Base-by-base conservation (phyloP, 176 grass and related monocot genomes). In the Elaeis guineensis region DNA sequence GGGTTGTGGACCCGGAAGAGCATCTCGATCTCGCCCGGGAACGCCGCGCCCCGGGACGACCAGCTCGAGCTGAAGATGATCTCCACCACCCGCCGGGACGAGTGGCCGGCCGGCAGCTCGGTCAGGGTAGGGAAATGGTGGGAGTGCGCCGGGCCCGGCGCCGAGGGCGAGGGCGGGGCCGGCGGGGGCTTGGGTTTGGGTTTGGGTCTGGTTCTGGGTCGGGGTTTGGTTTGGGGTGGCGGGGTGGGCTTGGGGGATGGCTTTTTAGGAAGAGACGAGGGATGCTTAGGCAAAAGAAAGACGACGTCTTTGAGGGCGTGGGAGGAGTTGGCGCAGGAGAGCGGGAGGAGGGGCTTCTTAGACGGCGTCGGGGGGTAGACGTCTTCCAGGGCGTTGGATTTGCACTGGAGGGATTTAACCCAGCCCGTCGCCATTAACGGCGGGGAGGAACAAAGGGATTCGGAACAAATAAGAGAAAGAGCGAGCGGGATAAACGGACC, bases 1-100 rank as follows among this genome's bases (percentile, higher is more conserved):
- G 80, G 55, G 58, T 62, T 61, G 70, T 69, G 80, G 53, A 83
- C 58, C 14, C 75, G 80, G 80, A 83, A 83, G 1, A 83, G 57
- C 65, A 67, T 72, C 67, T 83, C 75, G 25, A 83, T 67, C 52
- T 52, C 49, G 28, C 57, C 62, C 0, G 69, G 26, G 19, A 67
- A 59, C 20, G 26, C 65, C 17, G 25, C 4, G 4, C 24, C 19
- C 6, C 49, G 17, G 18, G 19, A 1, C 3, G 4, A 2, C 79
- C 74, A 83, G 20, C 80, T 61, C 17, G 74, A 59, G 2, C 21
- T 21, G 49, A 78, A 78, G 80, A 83, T 78, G 51, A 83, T 72
- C 69, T 78, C 75, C 26, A 78, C 75, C 15, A 83, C 65, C 4
- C 69, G 75, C 9, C 80, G 75, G 3, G 80, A 83, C 4, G 64